Percentiles rank a stretch among this genome's conserved stretches.
These are phyloP conservation scores for Pythium plurisporium DNA, from an alignment of 352 stramenopile species.

Conservation along the genomic window DNA sequence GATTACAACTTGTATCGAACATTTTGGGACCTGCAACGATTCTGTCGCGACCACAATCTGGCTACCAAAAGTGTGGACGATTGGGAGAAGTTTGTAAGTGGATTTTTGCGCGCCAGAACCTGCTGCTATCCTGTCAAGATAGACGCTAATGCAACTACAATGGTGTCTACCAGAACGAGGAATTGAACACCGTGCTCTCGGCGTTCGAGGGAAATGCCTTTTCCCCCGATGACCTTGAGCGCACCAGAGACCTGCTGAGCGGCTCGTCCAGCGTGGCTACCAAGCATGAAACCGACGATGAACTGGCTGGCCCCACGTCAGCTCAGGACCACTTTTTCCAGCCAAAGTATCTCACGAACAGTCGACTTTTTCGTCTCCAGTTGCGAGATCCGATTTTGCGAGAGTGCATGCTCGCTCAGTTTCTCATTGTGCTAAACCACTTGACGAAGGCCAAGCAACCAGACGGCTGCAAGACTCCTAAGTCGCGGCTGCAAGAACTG, in stretches of 20 bases:
- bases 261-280: neutral
- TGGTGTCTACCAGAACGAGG: constrained; percentile 43
- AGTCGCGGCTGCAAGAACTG: constrained; percentile 55
- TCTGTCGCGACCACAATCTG: constrained; percentile 76
- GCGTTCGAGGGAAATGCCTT: constrained; percentile 87
- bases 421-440: constrained; percentile 80
- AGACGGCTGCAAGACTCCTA: constrained; percentile 41
- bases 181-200: constrained; percentile 71
- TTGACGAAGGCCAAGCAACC: constrained; percentile 54
- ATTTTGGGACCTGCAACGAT: constrained; percentile 89
- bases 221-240: constrained; percentile 73
- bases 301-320: constrained; percentile 1
- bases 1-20: constrained; percentile 90
- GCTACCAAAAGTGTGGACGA: constrained; percentile 56
- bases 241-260: constrained; percentile 45
- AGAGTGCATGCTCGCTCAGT: constrained; percentile 87
- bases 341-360: constrained; percentile 92
- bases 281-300: constrained; percentile 7
- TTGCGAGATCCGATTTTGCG: constrained; percentile 86
- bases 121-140: neutral
- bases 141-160: neutral
- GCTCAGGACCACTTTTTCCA: constrained; percentile 85
- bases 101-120: neutral
- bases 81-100: constrained; percentile 83
- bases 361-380: constrained; percentile 87